Base-by-base conservation (phyloP, 352 stramenopile species). In the Globisporangium paddicum region DNA sequence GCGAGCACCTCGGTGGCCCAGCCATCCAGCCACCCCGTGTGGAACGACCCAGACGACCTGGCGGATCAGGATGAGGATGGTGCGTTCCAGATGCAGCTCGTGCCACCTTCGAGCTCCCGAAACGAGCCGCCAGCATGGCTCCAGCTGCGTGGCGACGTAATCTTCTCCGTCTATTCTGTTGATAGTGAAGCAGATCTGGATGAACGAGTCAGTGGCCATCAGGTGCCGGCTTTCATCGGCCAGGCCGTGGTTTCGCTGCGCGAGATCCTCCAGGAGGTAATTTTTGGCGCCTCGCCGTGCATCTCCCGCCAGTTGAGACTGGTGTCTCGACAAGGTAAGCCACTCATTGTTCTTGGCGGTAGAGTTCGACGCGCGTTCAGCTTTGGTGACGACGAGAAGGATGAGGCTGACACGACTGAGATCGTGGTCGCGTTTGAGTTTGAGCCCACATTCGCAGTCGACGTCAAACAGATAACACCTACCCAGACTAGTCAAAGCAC, bases 111-210 rank as follows among this genome's bases (percentile, higher is more conserved):
- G 7, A 30, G 60, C 0, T 25, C 49, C 3, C 18, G 53, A 46
- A 54, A 52, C 25, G 69, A 55, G 13, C 62, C 64, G 34, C 61
- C 68, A 16, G 63, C 69, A 7, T 88, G 82, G 82, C 50, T 66
- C 23, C 71, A 82, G 41, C 61, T 91, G 1, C 70, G 67, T 42
- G 79, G 82, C 9, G 75, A 86, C 35, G n/a, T 91, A 3, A 60
- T 88, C 48, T 86, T 89, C 58, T 83, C 69, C 2, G 68, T 89
- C 2, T 87, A 86, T 48, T 69, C 77, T 23, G 47, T 42, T 2
- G 18, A 11, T n/a, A 51, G 45, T 37, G 25, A 8, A 19, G 41
- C 14, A 28, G 38, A 37, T 47, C 28, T 1, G 2, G 32, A 60
- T 34, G 5, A 11, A 53, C 25, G 5, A 21, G 14, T 18, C 3